Percentiles rank a stretch among this genome's conserved stretches.
Conservation (phyloP, 441 rosid genomes). For the Brassica balearica region DNA sequence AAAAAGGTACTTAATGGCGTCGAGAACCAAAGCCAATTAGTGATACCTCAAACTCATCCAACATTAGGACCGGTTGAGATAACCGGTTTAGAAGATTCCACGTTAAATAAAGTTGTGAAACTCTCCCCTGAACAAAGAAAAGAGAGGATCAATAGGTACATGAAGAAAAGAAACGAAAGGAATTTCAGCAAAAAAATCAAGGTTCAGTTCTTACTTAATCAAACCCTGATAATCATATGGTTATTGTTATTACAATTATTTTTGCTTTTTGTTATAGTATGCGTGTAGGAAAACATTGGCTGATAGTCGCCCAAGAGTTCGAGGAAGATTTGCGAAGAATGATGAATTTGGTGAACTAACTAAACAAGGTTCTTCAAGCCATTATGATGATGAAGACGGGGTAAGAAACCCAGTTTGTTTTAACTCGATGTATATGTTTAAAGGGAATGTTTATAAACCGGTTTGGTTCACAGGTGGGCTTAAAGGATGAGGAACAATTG, state of each 20-base stretch:
- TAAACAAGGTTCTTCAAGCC: slow-evolving; percentile 49
- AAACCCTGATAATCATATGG: too few relatives aligned
- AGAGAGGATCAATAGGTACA: slow-evolving; percentile 84
- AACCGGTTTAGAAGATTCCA: slow-evolving; percentile 71
- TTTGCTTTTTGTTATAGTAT: slow-evolving; percentile 52
- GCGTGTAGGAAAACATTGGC: slow-evolving; percentile 91
- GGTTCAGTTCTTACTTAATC: slow-evolving; percentile 44
- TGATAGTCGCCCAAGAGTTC: slow-evolving; percentile 83
- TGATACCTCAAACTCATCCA: slow-evolving; percentile 39
- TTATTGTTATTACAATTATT: background rate
- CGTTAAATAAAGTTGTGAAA: slow-evolving; percentile 71
- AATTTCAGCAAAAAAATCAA: slow-evolving; percentile 96
- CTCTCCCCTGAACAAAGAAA: slow-evolving; percentile 82
- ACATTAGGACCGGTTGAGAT: slow-evolving; percentile 64
- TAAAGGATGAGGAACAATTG: slow-evolving; percentile 74
- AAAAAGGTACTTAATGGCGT: slow-evolving; percentile 52
- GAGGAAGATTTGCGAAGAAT: slow-evolving; percentile 90
- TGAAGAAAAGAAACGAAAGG: slow-evolving; percentile 91
- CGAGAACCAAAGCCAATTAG: slow-evolving; percentile 54
- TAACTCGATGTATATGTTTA: background rate
- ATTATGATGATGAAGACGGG: slow-evolving; percentile 65
- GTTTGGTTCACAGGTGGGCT: slow-evolving; percentile 52
- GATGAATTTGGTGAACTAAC: slow-evolving; percentile 67
- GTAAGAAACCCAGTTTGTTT: slow-evolving; percentile 35
- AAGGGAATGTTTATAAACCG: background rate